A percentile compares a stretch with the other conserved stretches of the same genome.
These are phyloP conservation scores for Acacia crassicarpa DNA, from an alignment of 306 rosid genomes.

Conservation along the genomic window DNA sequence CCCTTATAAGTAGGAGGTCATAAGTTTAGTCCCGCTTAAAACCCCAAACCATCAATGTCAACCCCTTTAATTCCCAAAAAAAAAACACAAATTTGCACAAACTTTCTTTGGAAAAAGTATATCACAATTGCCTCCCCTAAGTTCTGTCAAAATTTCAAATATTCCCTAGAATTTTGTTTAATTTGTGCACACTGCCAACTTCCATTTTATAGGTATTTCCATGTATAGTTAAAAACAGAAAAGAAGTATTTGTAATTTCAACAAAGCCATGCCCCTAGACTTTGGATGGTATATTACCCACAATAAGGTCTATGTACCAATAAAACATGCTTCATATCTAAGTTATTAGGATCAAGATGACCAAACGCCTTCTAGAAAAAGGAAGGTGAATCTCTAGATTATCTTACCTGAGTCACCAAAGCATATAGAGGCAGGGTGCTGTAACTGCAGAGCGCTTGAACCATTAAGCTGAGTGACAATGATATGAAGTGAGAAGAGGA, in stretches of 20 bases:
- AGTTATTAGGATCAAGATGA: background rate
- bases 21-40: too few relatives aligned
- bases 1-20: too few relatives aligned
- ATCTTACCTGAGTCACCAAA: conserved; percentile 75
- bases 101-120: background rate
- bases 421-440: conserved; percentile 80
- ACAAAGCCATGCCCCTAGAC: background rate
- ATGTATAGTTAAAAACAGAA: background rate
- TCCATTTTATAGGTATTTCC: background rate
- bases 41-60: too few relatives aligned
- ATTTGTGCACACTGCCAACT: background rate
- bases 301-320: background rate
- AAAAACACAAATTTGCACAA: too few relatives aligned
- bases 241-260: background rate
- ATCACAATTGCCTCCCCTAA: background rate
- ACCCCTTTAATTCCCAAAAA: too few relatives aligned
- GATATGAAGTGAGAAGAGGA: conserved; percentile 26
- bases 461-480: conserved; percentile 57
- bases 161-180: background rate
- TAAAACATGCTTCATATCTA: background rate
- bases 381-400: background rate
- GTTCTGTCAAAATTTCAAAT: background rate
- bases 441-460: conserved; percentile 95
- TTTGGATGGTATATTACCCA: background rate
- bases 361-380: background rate